phyloP scores from a whole-genome alignment of 2,329 filamentous ascomycete species.

The Phyllosticta citriasiana region DNA sequence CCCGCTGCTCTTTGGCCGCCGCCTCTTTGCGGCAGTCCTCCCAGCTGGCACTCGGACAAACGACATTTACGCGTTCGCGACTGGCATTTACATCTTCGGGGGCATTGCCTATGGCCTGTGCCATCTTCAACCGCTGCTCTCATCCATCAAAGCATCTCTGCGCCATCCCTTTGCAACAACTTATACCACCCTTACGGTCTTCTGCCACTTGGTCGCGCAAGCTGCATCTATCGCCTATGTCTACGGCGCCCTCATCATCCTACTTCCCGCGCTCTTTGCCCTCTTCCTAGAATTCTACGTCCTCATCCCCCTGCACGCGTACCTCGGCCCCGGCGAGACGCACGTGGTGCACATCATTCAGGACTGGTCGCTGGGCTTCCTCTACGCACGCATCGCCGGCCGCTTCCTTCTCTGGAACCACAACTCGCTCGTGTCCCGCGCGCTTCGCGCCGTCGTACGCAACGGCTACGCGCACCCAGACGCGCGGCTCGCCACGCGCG shows the following conservation, averaged over 20 bases:
- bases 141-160: slow-evolving; percentile 18
- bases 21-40: slow-evolving; percentile 63
- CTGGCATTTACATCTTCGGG: slow-evolving; percentile 75
- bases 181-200: slow-evolving; percentile 13
- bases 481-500: slow-evolving; percentile 66
- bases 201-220: slow-evolving; percentile 23
- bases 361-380: slow-evolving; percentile 83
- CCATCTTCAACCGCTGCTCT: slow-evolving; percentile 33
- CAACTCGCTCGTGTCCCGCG: slow-evolving; percentile 60
- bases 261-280: slow-evolving; percentile 73
- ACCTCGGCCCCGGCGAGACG: slow-evolving; percentile 37
- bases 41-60: slow-evolving; percentile 61
- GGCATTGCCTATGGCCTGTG: slow-evolving; percentile 52
- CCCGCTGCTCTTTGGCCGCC: slow-evolving; percentile 75
- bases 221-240: slow-evolving; percentile 58
- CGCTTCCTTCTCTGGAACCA: slow-evolving; percentile 60
- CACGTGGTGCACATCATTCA: slow-evolving; percentile 83
- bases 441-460: slow-evolving; percentile 62
- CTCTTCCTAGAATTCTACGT: slow-evolving; percentile 80
- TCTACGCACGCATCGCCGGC: slow-evolving; percentile 75
- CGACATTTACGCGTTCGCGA: slow-evolving; percentile 92
- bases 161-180: slow-evolving; percentile 22
- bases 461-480: slow-evolving; percentile 69
- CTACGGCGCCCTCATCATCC: slow-evolving; percentile 61
- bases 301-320: slow-evolving; percentile 76